phyloP scores from a whole-genome alignment of 1,139 yeast species.

The Debaryomyces fabryi region DNA sequence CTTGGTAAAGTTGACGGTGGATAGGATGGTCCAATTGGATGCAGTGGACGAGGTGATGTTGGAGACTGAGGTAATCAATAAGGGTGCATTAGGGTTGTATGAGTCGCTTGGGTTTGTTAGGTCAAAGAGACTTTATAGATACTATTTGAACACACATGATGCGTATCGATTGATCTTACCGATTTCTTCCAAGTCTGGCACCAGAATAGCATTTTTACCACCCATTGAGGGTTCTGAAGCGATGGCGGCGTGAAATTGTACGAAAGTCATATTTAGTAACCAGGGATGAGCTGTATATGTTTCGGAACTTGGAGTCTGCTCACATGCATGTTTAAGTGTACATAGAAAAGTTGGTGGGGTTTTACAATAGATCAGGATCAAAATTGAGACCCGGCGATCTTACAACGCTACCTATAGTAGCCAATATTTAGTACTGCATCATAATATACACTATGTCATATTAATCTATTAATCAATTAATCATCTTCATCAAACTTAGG shows the following conservation, averaged over 20 bases:
- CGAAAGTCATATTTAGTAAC: neutral
- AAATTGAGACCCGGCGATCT: neutral
- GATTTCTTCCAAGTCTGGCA: constrained; percentile 30
- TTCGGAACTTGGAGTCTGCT: neutral
- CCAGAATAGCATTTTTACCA: constrained; percentile 37
- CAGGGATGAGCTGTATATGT: neutral
- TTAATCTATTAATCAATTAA: constrained; percentile 48
- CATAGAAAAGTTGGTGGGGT: neutral
- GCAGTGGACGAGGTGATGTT: constrained; percentile 85
- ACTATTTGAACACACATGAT: constrained; percentile 89
- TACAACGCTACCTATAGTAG: neutral
- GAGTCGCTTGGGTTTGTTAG: constrained; percentile 87
- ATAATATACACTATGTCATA: constrained; percentile 6
- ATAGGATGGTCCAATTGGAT: constrained; percentile 59
- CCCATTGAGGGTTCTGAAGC: constrained; percentile 10
- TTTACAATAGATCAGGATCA: neutral
- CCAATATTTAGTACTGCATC: neutral
- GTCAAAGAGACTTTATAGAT: constrained; percentile 77
- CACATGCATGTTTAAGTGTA: neutral
- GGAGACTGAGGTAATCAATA: constrained; percentile 87
- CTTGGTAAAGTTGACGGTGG: constrained; percentile 64
- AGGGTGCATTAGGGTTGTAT: constrained; percentile 74
- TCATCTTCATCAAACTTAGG: constrained; percentile 96
- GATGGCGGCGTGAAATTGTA: neutral
- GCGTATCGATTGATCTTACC: constrained; percentile 76